Conservation (phyloP, 352 stramenopile species). For the Peronosclerospora sorghi region DNA sequence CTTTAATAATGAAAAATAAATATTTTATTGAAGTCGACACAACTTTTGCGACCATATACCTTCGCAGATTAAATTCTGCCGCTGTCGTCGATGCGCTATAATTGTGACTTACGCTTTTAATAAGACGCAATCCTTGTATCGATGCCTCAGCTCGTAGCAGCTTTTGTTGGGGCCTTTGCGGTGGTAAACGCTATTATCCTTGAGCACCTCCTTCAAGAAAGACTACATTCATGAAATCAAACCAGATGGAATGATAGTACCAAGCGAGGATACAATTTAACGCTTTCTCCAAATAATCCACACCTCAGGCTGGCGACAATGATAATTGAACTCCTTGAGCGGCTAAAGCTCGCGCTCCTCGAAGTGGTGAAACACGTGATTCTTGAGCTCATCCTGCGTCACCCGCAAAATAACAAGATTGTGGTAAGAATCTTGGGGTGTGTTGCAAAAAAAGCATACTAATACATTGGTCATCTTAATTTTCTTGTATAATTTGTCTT, state of each 20-base stretch:
- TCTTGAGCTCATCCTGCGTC: too few species aligned
- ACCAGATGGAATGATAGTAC: not conserved
- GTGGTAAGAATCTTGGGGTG: too few species aligned
- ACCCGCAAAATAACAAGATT: too few species aligned
- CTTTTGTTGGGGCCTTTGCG: slow-evolving; percentile 84
- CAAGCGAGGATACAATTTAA: not conserved
- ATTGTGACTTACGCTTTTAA: too few species aligned
- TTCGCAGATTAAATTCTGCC: too few species aligned
- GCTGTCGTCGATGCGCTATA: too few species aligned
- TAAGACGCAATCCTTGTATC: slow-evolving; percentile 75
- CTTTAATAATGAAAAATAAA: too few species aligned
- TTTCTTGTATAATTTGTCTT: slow-evolving; percentile 75
- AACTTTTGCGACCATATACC: too few species aligned
- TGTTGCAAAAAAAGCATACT: slow-evolving; percentile 18
- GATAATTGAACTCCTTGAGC: slow-evolving; percentile 83
- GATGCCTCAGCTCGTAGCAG: slow-evolving; percentile 81
- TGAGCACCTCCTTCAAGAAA: slow-evolving; percentile 81
- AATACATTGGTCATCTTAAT: slow-evolving; percentile 87
- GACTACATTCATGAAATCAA: slow-evolving; percentile 26
- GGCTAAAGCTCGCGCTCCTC: too few species aligned
- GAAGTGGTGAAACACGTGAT: too few species aligned
- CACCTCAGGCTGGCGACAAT: slow-evolving; percentile 80
- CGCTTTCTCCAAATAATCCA: slow-evolving; percentile 1
- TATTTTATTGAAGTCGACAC: too few species aligned
- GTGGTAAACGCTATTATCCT: slow-evolving; percentile 83